A percentile compares a stretch with the other conserved stretches of the same genome.
Conservation (phyloP, 371 early-diverging fungal genomes). For the Saksenaea oblongispora region DNA sequence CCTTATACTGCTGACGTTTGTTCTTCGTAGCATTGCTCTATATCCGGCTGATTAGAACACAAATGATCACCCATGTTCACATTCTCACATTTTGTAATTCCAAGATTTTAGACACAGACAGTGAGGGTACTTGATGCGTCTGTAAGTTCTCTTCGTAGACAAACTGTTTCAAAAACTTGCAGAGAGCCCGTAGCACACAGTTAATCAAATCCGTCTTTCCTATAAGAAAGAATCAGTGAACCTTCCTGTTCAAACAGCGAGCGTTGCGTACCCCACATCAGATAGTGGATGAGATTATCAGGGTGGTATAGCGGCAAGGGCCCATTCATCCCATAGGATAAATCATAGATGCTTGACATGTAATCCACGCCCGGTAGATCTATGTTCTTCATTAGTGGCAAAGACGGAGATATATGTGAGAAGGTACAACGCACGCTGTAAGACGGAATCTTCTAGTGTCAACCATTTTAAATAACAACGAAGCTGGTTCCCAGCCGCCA, state of each 20-base stretch:
- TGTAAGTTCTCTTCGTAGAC: constrained; percentile 47
- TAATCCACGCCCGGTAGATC: constrained; percentile 27
- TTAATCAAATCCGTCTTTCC: constrained; percentile 73
- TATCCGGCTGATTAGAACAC: background rate
- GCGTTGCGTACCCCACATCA: constrained; percentile 67
- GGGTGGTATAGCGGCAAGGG: constrained; percentile 81
- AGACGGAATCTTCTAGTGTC: constrained; percentile 39
- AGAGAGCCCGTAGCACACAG: constrained; percentile 53
- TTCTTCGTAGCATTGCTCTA: constrained; percentile 5
- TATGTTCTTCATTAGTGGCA: background rate
- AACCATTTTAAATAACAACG: constrained; percentile 71
- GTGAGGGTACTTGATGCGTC: constrained; percentile 47
- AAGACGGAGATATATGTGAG: background rate
- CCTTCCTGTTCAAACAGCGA: background rate
- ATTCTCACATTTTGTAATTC: constrained; percentile 52
- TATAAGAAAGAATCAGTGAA: constrained; percentile 17
- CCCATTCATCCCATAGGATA: constrained; percentile 57
- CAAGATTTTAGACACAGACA: constrained; percentile 53
- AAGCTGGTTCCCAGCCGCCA: constrained; percentile 61
- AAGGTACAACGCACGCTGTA: constrained; percentile 29
- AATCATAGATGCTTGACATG: constrained; percentile 59
- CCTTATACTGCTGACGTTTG: constrained; percentile 20
- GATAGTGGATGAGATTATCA: constrained; percentile 67
- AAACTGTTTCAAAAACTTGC: constrained; percentile 48
- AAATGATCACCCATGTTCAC: background rate